Evolutionary conservation across 352 stramenopile genomes (phyloP).

Genomic region (Pythium vanterpoolii): DNA sequence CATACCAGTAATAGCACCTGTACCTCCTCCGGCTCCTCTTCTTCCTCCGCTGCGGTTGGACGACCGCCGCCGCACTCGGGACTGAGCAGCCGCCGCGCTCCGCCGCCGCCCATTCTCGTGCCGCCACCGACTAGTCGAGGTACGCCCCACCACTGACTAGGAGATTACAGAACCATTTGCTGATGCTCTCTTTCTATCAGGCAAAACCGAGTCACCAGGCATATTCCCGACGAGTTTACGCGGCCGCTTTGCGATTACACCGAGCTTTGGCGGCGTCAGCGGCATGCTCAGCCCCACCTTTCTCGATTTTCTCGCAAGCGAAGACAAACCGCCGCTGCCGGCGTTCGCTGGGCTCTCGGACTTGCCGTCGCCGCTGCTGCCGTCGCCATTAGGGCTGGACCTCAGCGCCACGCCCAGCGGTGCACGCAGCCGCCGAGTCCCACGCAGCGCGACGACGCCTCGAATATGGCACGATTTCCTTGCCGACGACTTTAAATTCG

Average conservation of each 20-base stretch:
- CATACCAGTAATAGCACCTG: neutral
- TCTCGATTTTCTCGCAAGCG: slow-evolving; percentile 64
- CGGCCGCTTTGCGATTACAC: slow-evolving; percentile 16
- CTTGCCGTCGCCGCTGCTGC: slow-evolving; percentile 40
- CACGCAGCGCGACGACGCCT: slow-evolving; percentile 30
- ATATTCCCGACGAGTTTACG: slow-evolving; percentile 18
- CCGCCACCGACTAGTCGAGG: slow-evolving; percentile 17
- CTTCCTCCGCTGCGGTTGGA: neutral
- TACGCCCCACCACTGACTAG: neutral
- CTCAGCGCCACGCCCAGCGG: slow-evolving; percentile 16
- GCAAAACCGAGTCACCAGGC: slow-evolving; percentile 23
- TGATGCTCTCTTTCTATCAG: neutral
- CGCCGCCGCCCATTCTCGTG: slow-evolving; percentile 67
- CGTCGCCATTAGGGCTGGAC: slow-evolving; percentile 31
- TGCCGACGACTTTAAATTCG: slow-evolving; percentile 69
- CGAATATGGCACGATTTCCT: slow-evolving; percentile 73
- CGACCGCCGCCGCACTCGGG: slow-evolving; percentile 12
- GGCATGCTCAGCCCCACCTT: slow-evolving; percentile 76
- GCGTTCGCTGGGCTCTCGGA: slow-evolving; percentile 29
- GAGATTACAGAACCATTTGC: neutral
- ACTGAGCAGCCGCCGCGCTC: slow-evolving; percentile 50
- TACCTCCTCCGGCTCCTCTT: too few relatives aligned
- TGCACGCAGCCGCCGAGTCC: slow-evolving; percentile 23
- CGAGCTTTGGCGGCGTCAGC: slow-evolving; percentile 21
- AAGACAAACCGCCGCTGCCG: slow-evolving; percentile 50